Evolutionary conservation across 805 yeast species (phyloP).

Genomic region (Cyberlindnera misumaiensis): DNA sequence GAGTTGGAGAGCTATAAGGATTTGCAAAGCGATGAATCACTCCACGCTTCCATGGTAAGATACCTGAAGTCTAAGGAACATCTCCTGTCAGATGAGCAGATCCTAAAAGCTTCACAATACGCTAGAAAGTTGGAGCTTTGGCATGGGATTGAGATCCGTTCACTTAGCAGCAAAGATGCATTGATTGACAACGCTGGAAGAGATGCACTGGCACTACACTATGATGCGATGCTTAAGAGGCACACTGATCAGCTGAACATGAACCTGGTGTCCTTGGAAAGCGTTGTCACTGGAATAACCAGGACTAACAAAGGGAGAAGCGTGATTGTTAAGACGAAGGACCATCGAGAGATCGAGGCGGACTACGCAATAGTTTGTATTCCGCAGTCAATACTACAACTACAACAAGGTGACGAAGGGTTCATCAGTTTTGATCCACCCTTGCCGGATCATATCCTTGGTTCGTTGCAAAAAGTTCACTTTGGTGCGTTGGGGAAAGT

Average conservation of each 20-base stretch:
- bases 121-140: conserved; percentile 62
- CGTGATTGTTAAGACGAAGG: conserved; percentile 21
- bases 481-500: conserved; percentile 72
- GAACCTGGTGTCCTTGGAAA: conserved; percentile 31
- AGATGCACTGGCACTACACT: conserved; percentile 59
- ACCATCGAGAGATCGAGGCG: conserved; percentile 30
- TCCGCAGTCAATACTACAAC: conserved; percentile 64
- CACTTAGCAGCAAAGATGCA: conserved; percentile 62
- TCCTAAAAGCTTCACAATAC: conserved; percentile 42
- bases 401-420: conserved; percentile 31
- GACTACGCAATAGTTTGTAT: conserved; percentile 66
- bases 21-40: conserved; percentile 45
- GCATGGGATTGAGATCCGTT: conserved; percentile 70
- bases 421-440: conserved; percentile 50
- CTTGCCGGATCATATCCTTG: conserved; percentile 39
- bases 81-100: conserved; percentile 46
- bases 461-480: conserved; percentile 41
- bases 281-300: conserved; percentile 36
- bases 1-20: conserved; percentile 50
- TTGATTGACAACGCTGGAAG: conserved; percentile 71
- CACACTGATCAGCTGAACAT: conserved; percentile 34
- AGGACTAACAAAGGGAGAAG: conserved; percentile 22
- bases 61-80: conserved; percentile 41
- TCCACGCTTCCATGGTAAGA: conserved; percentile 40
- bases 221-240: conserved; percentile 43